Conservation (phyloP, 805 yeast genomes). For the Candida boidinii region DNA sequence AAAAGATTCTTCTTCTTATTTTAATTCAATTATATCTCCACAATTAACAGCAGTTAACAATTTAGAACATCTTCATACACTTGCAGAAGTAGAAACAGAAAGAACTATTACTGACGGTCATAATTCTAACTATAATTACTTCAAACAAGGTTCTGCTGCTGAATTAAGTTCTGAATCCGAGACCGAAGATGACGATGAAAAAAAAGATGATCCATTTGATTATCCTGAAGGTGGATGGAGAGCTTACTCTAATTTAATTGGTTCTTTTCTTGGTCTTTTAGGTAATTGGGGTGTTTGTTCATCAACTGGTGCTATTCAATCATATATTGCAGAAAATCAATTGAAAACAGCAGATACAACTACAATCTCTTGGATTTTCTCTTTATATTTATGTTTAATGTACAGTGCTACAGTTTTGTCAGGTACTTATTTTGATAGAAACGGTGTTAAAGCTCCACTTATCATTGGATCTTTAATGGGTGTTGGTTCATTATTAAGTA, state of each 20-base stretch:
- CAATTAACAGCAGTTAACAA: too few relatives aligned
- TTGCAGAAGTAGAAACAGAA: too few relatives aligned
- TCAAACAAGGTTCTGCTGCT: too few relatives aligned
- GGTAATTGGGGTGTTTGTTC: slow-evolving; percentile 46
- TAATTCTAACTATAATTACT: too few relatives aligned
- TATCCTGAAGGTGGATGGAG: slow-evolving; percentile 53
- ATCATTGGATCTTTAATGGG: slow-evolving; percentile 34
- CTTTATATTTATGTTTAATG: slow-evolving; percentile 40
- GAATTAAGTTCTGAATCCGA: too few relatives aligned
- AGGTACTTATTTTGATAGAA: slow-evolving; percentile 49
- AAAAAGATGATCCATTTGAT: slow-evolving; percentile 13
- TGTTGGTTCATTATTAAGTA: slow-evolving; percentile 43
- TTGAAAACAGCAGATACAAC: slow-evolving; percentile 34
- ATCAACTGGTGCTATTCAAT: slow-evolving; percentile 52
- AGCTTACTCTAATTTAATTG: slow-evolving; percentile 38
- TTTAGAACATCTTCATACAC: too few relatives aligned
- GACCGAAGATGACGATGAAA: too few relatives aligned
- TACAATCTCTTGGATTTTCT: slow-evolving; percentile 57
- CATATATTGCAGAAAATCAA: slow-evolving; percentile 52
- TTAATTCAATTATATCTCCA: too few relatives aligned
- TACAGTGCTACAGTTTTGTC: slow-evolving; percentile 27
- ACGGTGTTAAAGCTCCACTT: slow-evolving; percentile 42
- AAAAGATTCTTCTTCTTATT: too few relatives aligned
- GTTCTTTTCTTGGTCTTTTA: slow-evolving; percentile 31
- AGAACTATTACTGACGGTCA: too few relatives aligned